Evolutionary conservation across 1,284 basidiomycete species (phyloP), one percentile per base, ranked within the genome.

Genomic region (Coriolopsis trogii): DNA sequence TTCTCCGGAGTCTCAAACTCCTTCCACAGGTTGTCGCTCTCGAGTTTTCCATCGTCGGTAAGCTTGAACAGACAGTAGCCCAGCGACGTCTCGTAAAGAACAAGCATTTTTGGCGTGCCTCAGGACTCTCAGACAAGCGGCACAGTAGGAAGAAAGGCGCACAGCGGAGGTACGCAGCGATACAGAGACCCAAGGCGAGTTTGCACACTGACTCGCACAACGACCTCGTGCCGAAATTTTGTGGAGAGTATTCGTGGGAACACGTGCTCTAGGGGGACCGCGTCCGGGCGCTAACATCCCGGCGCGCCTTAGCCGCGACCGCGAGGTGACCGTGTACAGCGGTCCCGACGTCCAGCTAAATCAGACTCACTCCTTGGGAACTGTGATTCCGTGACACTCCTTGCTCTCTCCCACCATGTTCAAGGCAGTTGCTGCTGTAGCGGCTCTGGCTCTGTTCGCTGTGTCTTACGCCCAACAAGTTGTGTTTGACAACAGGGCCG

Each of bases 31-130:
- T 98, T 86, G 56, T 88, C 87, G 61, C 85, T 88, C 65, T 89
- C 84, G 47, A 96, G 79, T 77, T 95, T 97, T 60, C 89, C 90
- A 53, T 92, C 80, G 74, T 96, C 92, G 53, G 89, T 88, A 60
- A 98, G 83, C 74, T 97, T 97, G 86, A 99, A 98, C 51, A 99
- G 89, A 79, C 93, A 95, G 80, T 95, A 98, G 73, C 96, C 94
- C 70, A 93, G 81, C 37, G 91, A 82, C 3, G 91, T 92, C 76
- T 92, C 89, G 74, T 90, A 91, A 58, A 92, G 73, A 28, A 92
- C 89, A 69, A 92, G 78, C 89, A 92, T 91, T 72, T 74, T 78
- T 65, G 41, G 34, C 28, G 41, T 38, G n/a, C n/a, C n/a, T n/a
- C n/a, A n/a, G n/a, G n/a, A n/a, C 30, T 33, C 49, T 33, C 43